These are phyloP conservation scores for Dillenia turbinata DNA, from an alignment of 164 flowering plant genomes.

Conservation along the genomic window DNA sequence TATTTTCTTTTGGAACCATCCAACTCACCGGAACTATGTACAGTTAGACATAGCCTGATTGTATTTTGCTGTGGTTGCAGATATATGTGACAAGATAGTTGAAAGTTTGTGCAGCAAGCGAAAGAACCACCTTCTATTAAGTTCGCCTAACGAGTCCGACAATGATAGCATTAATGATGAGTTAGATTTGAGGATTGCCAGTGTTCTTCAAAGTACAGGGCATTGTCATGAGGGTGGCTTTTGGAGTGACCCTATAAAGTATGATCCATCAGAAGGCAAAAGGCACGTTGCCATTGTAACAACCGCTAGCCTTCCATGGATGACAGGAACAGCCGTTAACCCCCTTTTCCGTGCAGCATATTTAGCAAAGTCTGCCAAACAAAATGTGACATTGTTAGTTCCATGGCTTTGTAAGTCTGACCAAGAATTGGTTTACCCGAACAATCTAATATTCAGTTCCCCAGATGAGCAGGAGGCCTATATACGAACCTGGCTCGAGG, in stretches of 20 bases:
- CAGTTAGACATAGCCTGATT: not conserved
- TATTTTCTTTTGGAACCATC: not conserved
- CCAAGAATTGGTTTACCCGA: conserved; percentile 73
- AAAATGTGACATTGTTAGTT: conserved; percentile 64
- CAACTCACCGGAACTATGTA: not conserved
- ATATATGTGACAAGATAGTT: conserved; percentile 63
- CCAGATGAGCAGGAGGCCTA: conserved; percentile 73
- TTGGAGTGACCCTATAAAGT: conserved; percentile 43
- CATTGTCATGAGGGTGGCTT: conserved; percentile 68
- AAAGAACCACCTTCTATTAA: conserved; percentile 35
- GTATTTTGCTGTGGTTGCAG: conserved; percentile 24
- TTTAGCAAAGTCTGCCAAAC: conserved; percentile 56
- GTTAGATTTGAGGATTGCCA: conserved; percentile 60
- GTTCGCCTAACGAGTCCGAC: conserved; percentile 33
- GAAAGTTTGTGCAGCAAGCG: conserved; percentile 62
- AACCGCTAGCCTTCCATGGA: conserved; percentile 88
- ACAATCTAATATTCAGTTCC: conserved; percentile 52
- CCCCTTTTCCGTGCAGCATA: conserved; percentile 81
- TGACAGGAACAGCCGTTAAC: conserved; percentile 86
- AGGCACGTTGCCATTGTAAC: conserved; percentile 78
- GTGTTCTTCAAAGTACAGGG: conserved; percentile 72
- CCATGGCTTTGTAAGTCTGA: conserved; percentile 77
- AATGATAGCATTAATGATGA: conserved; percentile 47
- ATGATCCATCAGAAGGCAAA: conserved; percentile 34
- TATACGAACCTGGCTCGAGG: conserved; percentile 77